Base-by-base conservation (phyloP, 2,329 filamentous ascomycete genomes). In the Parastagonospora nodorum region DNA sequence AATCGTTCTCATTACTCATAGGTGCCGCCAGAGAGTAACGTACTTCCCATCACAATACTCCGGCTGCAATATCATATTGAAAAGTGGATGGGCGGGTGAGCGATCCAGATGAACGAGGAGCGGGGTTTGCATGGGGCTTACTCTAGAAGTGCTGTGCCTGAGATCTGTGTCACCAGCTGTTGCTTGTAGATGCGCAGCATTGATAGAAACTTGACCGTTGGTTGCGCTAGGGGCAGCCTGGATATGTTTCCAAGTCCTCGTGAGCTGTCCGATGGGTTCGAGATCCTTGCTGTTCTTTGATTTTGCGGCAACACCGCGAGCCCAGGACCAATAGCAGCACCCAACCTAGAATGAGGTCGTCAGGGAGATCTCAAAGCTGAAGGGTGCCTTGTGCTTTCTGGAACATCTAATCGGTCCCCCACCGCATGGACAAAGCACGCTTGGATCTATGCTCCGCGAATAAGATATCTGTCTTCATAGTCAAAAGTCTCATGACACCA, bases 21-120 rank as follows among this genome's bases (percentile, higher is more conserved):
- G 31, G 36, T 43, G 51, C 43, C 40, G 35, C 37, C 42, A 50
- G 38, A 37, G 27, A 27, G 38, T 40, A 33, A 35, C 15, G 19
- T 24, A 36, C 31, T 29, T 37, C 24, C 41, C 39, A 36, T 44
- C 31, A 50, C 45, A 53, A 50, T 45, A 19, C 39, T 33, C 30
- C 41, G 44, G 29, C 37, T 38, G 16, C 33, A 53, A 53, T 53
- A 46, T 53, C 32, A 33, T 14, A 43, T 31, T 39, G 42, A 49
- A 28, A 33, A 10, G 19, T 29, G 24, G 30, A 50, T 53, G 46
- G 50, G 33, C 38, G 43, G 46, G 24, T 38, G 46, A 38, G 50
- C 42, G 42, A 50, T 46, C 42, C 46, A 49, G 27, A 47, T 53
- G 51, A 53, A 51, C 44, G n/a, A 28, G 28, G 29, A 14, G 14